Evolutionary conservation across 2,329 filamentous ascomycete genomes (phyloP), one percentile per base, ranked within the genome.

Genomic region (Macrophomina tecta): DNA sequence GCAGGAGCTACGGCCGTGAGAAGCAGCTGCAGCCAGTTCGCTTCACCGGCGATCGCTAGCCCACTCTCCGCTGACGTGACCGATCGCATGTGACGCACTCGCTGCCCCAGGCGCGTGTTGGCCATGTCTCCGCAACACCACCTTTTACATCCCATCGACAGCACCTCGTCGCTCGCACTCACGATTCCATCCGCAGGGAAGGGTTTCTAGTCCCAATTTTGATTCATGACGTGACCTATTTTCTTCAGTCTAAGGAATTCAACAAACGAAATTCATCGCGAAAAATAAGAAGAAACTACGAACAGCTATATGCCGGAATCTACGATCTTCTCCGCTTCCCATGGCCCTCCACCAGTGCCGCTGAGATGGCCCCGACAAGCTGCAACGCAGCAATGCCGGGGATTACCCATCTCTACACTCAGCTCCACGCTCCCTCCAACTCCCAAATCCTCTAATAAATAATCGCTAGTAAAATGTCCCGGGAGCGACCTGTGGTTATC

Each of bases 341-440:
- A 23, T 23, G 23, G 23, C 23, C 23, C 58, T 49, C 58, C 58
- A 23, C 58, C 58, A 49, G 58, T 62, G 58, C 42, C 58, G 45
- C 5, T 30, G 58, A 62, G 42, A 62, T 62, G 58, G 58, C 58
- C 58, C 42, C 58, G 45, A 62, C 58, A 62, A 62, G 58, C 58
- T 30, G 58, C 58, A 5, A 46, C 28, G 58, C 58, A 62, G 45
- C 58, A 62, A 62, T 62, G 45, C 23, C 58, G 58, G 45, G 58
- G 58, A 45, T 30, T 49, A 30, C 42, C 58, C 58, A 62, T 62
- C 42, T 49, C 58, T 62, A n/a, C 58, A 62, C 58, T 28, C 45
- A 5, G 9, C 12, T 38, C 8, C 18, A 38, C 8, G 23, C 23
- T 23, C 30, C 30, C 40, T 28, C 6, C 58, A 62, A 48, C 45